These are phyloP conservation scores for Caryopteris hybrid DNA, from an alignment of 305 asterid genomes.

Conservation along the genomic window DNA sequence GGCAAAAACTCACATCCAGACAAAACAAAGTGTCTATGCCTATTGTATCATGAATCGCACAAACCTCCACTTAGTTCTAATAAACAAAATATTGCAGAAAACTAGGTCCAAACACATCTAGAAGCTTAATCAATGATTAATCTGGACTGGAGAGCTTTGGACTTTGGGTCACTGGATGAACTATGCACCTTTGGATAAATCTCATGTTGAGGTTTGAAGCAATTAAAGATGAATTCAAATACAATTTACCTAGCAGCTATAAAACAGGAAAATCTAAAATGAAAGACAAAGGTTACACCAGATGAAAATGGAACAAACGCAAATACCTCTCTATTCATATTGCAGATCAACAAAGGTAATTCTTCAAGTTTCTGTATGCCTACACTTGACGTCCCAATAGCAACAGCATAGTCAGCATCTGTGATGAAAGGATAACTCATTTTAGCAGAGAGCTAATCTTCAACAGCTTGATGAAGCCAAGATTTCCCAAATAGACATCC, in stretches of 20 bases:
- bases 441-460: slow-evolving; percentile 26
- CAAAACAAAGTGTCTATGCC: neutral
- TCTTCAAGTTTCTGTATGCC: slow-evolving; percentile 66
- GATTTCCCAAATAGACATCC: slow-evolving; percentile 23
- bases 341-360: slow-evolving; percentile 66
- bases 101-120: neutral
- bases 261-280: slow-evolving; percentile 9
- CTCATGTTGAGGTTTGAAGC: slow-evolving; percentile 8
- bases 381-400: slow-evolving; percentile 36
- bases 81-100: neutral
- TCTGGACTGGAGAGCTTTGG: neutral
- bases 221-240: neutral
- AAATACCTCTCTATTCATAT: slow-evolving; percentile 61
- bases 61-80: neutral
- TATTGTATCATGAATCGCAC: neutral
- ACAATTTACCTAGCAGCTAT: neutral
- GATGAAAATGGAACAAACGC: slow-evolving; percentile 12
- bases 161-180: neutral
- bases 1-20: neutral
- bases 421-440: slow-evolving; percentile 33
- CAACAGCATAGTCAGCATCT: slow-evolving; percentile 44
- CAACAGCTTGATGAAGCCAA: slow-evolving; percentile 26
- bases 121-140: neutral
- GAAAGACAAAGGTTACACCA: slow-evolving; percentile 5
- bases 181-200: neutral